These are phyloP conservation scores for Corymbia maculata DNA, from an alignment of 345 rosid species.

Conservation along the genomic window DNA sequence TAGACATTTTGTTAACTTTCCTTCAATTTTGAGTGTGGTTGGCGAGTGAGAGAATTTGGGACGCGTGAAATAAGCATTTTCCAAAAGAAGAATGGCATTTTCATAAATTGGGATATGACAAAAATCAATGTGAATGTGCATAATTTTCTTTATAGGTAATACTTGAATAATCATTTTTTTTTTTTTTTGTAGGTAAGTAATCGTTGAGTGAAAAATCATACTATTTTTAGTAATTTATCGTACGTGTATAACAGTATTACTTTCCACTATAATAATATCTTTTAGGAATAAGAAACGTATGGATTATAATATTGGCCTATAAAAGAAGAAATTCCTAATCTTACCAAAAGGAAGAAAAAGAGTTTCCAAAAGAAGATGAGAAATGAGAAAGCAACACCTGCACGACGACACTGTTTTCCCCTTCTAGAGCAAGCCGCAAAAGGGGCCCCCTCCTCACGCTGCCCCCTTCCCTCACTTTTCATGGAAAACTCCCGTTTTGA, in stretches of 20 bases:
- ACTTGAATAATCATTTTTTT: rapidly evolving
- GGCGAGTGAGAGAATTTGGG: neutral
- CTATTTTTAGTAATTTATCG: neutral
- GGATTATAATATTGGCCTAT: neutral
- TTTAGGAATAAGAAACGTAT: neutral
- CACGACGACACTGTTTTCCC: neutral
- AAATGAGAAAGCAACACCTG: neutral
- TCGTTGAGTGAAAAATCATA: neutral
- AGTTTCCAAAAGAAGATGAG: neutral
- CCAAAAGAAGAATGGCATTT: neutral
- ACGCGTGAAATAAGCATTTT: rapidly evolving
- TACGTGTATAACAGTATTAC: neutral
- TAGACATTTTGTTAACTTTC: neutral
- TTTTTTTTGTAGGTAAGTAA: neutral
- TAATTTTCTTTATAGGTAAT: rapidly evolving
- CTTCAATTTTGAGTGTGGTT: neutral
- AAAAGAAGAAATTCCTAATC: neutral
- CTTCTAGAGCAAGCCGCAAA: neutral
- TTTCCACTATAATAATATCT: neutral
- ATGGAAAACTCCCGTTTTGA: neutral
- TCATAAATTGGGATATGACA: rapidly evolving
- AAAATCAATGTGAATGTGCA: neutral
- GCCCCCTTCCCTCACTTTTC: neutral
- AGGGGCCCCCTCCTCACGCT: neutral
- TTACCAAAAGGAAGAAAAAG: neutral